Base-by-base conservation (phyloP, 768 basidiomycete species). In the Leucosporidium yakuticum region DNA sequence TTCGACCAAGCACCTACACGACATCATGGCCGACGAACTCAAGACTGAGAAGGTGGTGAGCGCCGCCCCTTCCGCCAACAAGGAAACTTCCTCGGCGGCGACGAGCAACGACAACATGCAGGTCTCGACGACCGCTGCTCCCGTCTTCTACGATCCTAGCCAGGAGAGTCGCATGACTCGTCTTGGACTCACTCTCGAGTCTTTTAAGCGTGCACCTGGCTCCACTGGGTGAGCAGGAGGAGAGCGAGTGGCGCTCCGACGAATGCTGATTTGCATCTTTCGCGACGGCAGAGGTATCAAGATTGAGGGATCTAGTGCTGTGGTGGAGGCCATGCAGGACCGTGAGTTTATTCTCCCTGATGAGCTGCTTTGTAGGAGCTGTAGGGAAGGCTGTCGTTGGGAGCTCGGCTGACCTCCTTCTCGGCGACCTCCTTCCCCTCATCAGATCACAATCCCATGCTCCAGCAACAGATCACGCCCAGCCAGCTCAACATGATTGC, bases 121-220 rank as follows among this genome's bases (percentile, higher is more conserved):
- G 39, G 39, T 44, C 39, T 44, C 39, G 39, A 44, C 39, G 39
- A 44, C 39, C 8, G 14, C 6, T 2, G 39, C 39, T 15, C 39
- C 39, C 39, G 39, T 44, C 39, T 44, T 73, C 64, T 79, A 79
- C 68, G 79, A 79, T 66, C 79, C 79, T 14, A 68, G 67, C 32
- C 68, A 77, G 65, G 80, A 80, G 71, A 71, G 60, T 19, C 32
- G 73, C 56, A 62, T 63, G 69, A 80, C 79, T 2, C 69, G 79
- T 2, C 66, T 77, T 14, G 80, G 79, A 32, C 61, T 79, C 60
- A 79, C 65, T 64, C 62, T 69, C 31, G 80, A 80, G 70, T 76
- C 75, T 21, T 79, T 78, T 77, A 80, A 80, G 73, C 76, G 76
- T 27, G 80, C 80, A 34, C 79, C 79, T 0, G 79, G 79, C 23